Evolutionary conservation across 345 rosid species (phyloP).

Genomic region (Rhizophora mangle): DNA sequence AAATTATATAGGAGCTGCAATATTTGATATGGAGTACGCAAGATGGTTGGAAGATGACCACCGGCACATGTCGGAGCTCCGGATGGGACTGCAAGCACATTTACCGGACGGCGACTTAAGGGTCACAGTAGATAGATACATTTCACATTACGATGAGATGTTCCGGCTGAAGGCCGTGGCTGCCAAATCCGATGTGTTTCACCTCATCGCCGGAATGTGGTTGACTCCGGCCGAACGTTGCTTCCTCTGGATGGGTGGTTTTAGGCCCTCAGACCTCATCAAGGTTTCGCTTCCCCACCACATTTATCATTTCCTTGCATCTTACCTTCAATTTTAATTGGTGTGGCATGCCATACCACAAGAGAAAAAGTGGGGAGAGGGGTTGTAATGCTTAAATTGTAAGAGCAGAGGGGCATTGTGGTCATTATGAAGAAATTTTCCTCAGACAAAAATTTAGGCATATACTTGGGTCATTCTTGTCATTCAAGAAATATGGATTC

Average conservation of each 20-base stretch:
- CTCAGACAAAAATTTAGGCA: neutral
- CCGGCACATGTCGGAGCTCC: slow-evolving; percentile 77
- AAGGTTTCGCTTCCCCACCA: slow-evolving; percentile 44
- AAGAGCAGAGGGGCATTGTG: no score
- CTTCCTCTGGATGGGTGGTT: slow-evolving; percentile 99
- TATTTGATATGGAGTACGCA: slow-evolving; percentile 90
- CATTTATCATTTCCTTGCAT: neutral
- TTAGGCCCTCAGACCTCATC: slow-evolving; percentile 88
- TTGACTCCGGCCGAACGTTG: slow-evolving; percentile 86
- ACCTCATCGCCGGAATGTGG: slow-evolving; percentile 90
- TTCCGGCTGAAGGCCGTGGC: slow-evolving; percentile 64
- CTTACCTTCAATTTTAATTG: no score
- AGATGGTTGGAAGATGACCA: slow-evolving; percentile 93
- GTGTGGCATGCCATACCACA: no score
- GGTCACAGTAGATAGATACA: slow-evolving; percentile 64
- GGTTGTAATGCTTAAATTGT: no score
- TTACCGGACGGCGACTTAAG: slow-evolving; percentile 69
- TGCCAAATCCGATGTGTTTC: slow-evolving; percentile 80
- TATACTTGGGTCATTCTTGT: neutral
- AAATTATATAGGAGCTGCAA: slow-evolving; percentile 62
- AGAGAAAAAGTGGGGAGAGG: no score
- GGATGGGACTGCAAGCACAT: slow-evolving; percentile 72
- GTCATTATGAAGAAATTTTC: no score
- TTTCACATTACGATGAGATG: slow-evolving; percentile 84
- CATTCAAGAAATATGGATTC: neutral